Evolutionary conservation across 768 basidiomycete species (phyloP).

Genomic region (Ramaria sp.): DNA sequence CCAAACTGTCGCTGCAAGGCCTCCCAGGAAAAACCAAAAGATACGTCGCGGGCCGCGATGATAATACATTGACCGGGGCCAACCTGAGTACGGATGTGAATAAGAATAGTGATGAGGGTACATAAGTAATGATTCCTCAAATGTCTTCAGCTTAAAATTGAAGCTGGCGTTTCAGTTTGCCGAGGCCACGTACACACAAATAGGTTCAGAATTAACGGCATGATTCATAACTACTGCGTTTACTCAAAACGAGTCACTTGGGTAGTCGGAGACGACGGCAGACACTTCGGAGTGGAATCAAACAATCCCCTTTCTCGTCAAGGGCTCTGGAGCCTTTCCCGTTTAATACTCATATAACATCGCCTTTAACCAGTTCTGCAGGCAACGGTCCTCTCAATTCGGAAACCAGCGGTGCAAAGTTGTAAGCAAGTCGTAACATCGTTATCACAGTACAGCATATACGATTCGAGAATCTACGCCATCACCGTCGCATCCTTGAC

Average conservation of each 20-base stretch:
- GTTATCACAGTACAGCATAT: no score
- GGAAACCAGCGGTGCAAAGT: no score
- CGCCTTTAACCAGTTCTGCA: no score
- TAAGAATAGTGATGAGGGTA: neutral
- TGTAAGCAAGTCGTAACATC: no score
- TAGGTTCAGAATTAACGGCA: neutral
- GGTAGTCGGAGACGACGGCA: no score
- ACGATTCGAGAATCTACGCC: neutral
- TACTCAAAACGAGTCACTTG: no score
- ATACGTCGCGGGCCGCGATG: conserved; percentile 42
- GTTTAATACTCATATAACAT: no score
- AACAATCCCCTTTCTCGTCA: no score
- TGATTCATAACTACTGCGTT: no score
- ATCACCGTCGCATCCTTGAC: neutral
- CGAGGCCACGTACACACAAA: neutral
- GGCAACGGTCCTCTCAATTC: no score
- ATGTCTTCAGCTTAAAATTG: neutral
- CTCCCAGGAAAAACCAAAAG: conserved; percentile 61
- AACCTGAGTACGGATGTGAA: neutral
- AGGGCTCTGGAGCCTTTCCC: no score
- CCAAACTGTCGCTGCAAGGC: conserved; percentile 27
- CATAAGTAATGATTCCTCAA: neutral
- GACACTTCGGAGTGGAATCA: no score
- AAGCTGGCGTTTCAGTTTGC: neutral
- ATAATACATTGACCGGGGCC: conserved; percentile 7